phyloP scores from a whole-genome alignment of 2,329 filamentous ascomycete genomes.

The Xylaria sp. region DNA sequence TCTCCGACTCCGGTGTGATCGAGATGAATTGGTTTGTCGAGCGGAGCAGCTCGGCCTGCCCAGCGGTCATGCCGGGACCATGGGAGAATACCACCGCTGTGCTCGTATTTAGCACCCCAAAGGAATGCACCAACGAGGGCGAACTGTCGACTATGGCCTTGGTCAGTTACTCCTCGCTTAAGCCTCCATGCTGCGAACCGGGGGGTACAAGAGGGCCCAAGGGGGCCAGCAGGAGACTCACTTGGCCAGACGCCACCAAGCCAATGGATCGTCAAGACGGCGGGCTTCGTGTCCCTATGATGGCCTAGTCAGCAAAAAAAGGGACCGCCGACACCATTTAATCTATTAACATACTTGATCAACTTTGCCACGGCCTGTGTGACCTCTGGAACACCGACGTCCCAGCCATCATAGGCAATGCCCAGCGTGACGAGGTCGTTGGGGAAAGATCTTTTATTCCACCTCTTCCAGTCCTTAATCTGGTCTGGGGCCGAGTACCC shows the following conservation, averaged over 20 bases:
- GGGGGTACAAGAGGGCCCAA: too few relatives aligned
- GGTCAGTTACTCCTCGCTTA: conserved; percentile 1
- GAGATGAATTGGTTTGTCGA: conserved; percentile 64
- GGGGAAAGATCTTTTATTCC: conserved; percentile 48
- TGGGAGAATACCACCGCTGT: conserved; percentile 66
- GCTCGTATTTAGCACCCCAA: conserved; percentile 56
- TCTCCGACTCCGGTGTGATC: conserved; percentile 68
- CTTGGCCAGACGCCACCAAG: conserved; percentile 55
- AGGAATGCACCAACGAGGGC: conserved; percentile 53
- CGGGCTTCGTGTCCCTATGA: conserved; percentile 34
- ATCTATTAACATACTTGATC: conserved; percentile 45
- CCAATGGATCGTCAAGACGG: conserved; percentile 60
- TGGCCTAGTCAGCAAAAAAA: not conserved
- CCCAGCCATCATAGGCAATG: conserved; percentile 57
- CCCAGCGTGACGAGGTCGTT: conserved; percentile 53
- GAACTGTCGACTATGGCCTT: conserved; percentile 49
- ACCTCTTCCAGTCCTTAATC: conserved; percentile 53
- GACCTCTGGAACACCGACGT: conserved; percentile 44
- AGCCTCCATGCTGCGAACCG: not conserved
- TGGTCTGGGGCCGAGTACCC: conserved; percentile 53
- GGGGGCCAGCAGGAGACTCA: conserved; percentile 40
- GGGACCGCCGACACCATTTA: not conserved
- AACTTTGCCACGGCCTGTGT: conserved; percentile 51
- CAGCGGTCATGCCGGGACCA: conserved; percentile 56
- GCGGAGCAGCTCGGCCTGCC: conserved; percentile 57